Conservation (phyloP, 495 filamentous ascomycete genomes). For the Penicillium atrosanguineum region DNA sequence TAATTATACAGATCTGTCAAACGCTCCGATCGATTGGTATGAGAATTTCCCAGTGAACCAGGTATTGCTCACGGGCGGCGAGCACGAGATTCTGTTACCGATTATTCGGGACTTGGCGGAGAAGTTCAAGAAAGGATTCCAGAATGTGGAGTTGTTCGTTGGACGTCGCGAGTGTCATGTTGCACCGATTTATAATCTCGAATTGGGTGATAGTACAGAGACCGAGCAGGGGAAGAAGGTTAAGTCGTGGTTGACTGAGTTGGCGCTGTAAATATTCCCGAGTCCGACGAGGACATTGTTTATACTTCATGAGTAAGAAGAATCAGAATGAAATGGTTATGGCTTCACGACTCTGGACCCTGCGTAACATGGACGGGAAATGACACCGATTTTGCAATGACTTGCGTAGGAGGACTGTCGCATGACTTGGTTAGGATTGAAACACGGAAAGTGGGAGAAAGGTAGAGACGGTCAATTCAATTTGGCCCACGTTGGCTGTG, state of each 20-base stretch:
- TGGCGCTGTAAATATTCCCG: slow-evolving; percentile 10
- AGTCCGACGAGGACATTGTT: neutral
- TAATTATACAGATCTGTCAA: slow-evolving; percentile 53
- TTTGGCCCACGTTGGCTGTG: no score
- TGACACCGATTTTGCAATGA: no score
- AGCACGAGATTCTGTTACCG: slow-evolving; percentile 59
- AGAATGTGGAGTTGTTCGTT: slow-evolving; percentile 35
- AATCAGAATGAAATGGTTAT: no score
- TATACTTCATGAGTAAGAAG: no score
- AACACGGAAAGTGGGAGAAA: no score
- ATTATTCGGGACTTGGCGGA: slow-evolving; percentile 51
- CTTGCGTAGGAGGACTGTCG: no score
- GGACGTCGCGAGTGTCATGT: slow-evolving; percentile 43
- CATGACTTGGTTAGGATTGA: no score
- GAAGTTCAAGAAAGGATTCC: slow-evolving; percentile 36
- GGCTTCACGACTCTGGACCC: no score
- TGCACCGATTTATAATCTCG: slow-evolving; percentile 42
- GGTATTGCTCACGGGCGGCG: slow-evolving; percentile 54
- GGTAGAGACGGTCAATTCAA: no score
- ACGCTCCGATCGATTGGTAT: slow-evolving; percentile 56
- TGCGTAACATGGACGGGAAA: no score
- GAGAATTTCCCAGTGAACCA: slow-evolving; percentile 40
- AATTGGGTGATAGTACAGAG: slow-evolving; percentile 34
- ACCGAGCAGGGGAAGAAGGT: slow-evolving; percentile 41
- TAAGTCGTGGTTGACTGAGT: slow-evolving; percentile 29